A percentile compares a stretch with the other conserved stretches of the same genome.
phyloP scores from a whole-genome alignment of 129 eudicot species.

The Pittosporum tobira region DNA sequence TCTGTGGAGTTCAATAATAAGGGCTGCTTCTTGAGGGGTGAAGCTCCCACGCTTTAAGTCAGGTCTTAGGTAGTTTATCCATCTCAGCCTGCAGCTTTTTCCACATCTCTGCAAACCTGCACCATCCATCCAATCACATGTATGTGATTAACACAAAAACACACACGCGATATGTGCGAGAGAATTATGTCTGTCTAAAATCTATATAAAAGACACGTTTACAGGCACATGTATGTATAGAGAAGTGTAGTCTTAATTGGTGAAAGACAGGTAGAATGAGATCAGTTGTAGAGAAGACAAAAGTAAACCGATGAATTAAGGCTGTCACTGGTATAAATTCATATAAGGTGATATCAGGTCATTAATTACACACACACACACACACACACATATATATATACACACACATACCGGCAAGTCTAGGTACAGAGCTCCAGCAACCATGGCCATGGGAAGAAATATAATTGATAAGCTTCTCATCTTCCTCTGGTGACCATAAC shows the following conservation, averaged over 20 bases:
- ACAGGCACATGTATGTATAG: not conserved
- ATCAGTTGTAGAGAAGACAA: not conserved
- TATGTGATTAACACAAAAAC: not conserved
- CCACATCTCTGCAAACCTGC: constrained; percentile 86
- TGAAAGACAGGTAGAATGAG: not conserved
- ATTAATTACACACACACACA: not conserved
- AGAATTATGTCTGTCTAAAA: too few species aligned
- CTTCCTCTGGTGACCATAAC: constrained; percentile 87
- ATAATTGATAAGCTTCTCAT: constrained; percentile 70
- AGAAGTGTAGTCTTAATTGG: not conserved
- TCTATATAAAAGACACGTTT: too few species aligned
- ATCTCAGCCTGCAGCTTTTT: constrained; percentile 76
- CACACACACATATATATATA: not conserved
- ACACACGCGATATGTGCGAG: not conserved
- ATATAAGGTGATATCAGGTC: too few species aligned
- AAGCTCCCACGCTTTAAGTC: constrained; percentile 76
- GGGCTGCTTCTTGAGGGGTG: constrained; percentile 62
- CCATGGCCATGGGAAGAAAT: constrained; percentile 78
- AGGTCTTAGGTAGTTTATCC: constrained; percentile 85
- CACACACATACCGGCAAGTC: constrained; percentile 45
- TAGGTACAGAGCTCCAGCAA: constrained; percentile 91
- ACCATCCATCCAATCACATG: not conserved
- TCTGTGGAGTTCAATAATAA: constrained; percentile 65
- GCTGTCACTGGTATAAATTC: too few species aligned
- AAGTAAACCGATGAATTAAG: not conserved